Evolutionary conservation across 495 filamentous ascomycete species (phyloP), one percentile per base, ranked within the genome.

Genomic region (Aspergillus sparsus): DNA sequence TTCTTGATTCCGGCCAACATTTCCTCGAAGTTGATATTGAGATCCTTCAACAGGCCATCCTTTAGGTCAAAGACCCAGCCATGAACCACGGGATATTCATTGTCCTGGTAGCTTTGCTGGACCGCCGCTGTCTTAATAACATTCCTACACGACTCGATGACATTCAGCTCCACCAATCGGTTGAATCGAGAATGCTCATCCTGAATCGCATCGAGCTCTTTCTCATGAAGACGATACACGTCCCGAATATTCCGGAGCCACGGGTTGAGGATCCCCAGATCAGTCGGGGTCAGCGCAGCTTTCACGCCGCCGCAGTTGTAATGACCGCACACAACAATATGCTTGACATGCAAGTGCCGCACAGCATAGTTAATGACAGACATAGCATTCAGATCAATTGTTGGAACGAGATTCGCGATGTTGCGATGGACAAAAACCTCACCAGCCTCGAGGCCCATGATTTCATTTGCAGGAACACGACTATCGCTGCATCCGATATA

Each of bases 391-490:
- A 93, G 80, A 72, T 96, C 91, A 68, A 82, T 83, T 33, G 87
- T 79, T 41, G 84, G 84, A 53, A 96, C 77, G 67, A 93, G 81
- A 75, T 96, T 96, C 70, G 91, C 91, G 72, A 96, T 93, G 81
- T 95, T 95, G 73, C 92, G 90, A 79, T 94, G 91, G 42, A 90
- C 87, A 69, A 96, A 96, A 58, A 94, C 86, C 64, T 96, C 90
- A 64, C 91, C 91, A 3, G 91, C 90, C 61, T 91, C 81, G 39
- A 91, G 82, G 63, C 87, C 85, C 49, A 91, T 83, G 68, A 96
- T 81, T 45, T 89, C 90, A 31, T 90, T 94, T 68, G 93, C 91
- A 10, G 91, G 91, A 62, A 88, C 84, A 53, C 91, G 89, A 53
- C 85, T 88, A 77, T 96, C 91, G 62, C 88, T 86, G 78, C 91